These are phyloP conservation scores for Mycena filopes DNA, from an alignment of 768 basidiomycete species.

Conservation along the genomic window DNA sequence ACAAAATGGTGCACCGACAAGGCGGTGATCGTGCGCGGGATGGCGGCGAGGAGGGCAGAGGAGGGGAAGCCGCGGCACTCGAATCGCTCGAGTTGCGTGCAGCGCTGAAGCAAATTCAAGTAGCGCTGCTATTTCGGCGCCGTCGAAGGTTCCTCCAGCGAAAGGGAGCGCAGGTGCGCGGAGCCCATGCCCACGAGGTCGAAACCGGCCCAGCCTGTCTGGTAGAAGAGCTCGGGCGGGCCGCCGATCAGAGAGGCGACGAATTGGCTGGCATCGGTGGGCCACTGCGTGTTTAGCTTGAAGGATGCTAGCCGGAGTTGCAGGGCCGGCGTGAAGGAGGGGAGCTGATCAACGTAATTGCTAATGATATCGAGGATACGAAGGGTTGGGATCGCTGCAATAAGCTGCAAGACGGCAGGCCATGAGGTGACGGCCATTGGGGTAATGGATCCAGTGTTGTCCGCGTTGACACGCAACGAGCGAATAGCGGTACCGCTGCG, in stretches of 20 bases:
- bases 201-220: too few relatives aligned
- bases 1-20: not conserved
- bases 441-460: not conserved
- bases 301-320: not conserved
- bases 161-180: not conserved
- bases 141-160: too few relatives aligned
- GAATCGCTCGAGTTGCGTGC: conserved; percentile 3
- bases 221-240: too few relatives aligned
- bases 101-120: not conserved
- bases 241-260: too few relatives aligned
- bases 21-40: not conserved
- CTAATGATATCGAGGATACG: conserved; percentile 5
- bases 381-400: not conserved
- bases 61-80: not conserved
- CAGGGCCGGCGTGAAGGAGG: not conserved
- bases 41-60: not conserved
- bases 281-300: too few relatives aligned
- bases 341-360: not conserved
- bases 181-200: not conserved
- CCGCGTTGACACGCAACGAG: conserved; percentile 2
- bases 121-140: not conserved
- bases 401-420: not conserved
- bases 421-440: not conserved
- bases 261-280: too few relatives aligned
- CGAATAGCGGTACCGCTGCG: not conserved